Evolutionary conservation across 2,329 filamentous ascomycete genomes (phyloP), one percentile per base, ranked within the genome.

Genomic region (Apiospora koreana): DNA sequence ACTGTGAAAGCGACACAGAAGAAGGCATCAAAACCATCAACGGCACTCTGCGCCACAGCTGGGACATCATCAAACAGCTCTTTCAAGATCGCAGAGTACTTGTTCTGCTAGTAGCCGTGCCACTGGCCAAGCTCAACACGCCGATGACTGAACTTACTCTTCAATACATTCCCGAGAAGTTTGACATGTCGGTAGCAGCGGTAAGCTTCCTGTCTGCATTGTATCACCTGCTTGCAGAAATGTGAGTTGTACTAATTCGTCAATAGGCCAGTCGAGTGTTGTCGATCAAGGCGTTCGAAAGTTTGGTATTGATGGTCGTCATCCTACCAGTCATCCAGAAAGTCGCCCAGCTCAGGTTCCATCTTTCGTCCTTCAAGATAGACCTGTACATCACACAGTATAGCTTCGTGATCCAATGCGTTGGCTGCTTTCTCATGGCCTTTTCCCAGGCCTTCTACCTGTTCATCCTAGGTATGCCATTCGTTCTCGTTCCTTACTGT

Each of bases 341-440:
- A 25, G n/a, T 65, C 23, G 38, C 38, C 3, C 62, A 65, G n/a
- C n/a, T 23, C n/a, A 25, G 12, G 38, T 65, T 42, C 18, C 62
- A 31, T 4, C 3, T 65, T 8, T 43, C 62, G 23, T 65, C 62
- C 14, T 28, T 31, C 62, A 18, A 25, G 62, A 43, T 65, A 3
- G 62, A 65, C 12, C 23, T 65, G 62, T 65, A 65, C 41, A 65
- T 43, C 25, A 65, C 62, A 3, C 62, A 65, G n/a, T 65, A 65
- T 21, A 65, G 62, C 23, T 65, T 65, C 25, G n/a, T 65, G 35
- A 43, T 65, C 10, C 62, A 65, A 16, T 18, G 35, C 28, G 10
- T 65, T 1, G 62, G 62, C 25, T 65, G 62, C 12, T 25, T 65
- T 18, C 62, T 65, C 16, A 65, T 65, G 62, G 62, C 62, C 3